phyloP scores from a whole-genome alignment of 805 yeast species.

The Priceomyces carsonii region DNA sequence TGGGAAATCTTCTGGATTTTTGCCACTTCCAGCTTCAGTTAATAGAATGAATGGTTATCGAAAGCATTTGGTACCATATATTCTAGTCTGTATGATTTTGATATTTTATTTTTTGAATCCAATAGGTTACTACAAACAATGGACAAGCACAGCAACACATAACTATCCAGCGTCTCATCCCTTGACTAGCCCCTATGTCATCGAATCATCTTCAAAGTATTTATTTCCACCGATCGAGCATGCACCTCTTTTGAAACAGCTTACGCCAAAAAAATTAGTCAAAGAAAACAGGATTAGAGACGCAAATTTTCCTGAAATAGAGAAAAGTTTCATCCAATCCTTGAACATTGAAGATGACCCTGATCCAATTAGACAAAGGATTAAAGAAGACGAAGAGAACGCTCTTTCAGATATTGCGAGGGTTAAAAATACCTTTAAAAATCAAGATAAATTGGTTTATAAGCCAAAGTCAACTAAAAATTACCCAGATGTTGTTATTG shows the following conservation, averaged over 20 bases:
- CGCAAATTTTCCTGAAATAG: slow-evolving; percentile 40
- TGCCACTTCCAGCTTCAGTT: slow-evolving; percentile 34
- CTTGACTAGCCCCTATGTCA: slow-evolving; percentile 28
- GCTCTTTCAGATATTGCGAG: slow-evolving; percentile 40
- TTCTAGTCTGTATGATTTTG: slow-evolving; percentile 15
- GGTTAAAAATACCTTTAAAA: slow-evolving; percentile 60
- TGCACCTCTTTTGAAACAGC: slow-evolving; percentile 58
- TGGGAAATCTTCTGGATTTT: slow-evolving; percentile 18
- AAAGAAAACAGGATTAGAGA: slow-evolving; percentile 48
- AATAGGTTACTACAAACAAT: slow-evolving; percentile 11
- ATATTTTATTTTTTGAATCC: slow-evolving; percentile 25
- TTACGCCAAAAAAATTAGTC: slow-evolving; percentile 54
- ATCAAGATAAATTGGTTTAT: slow-evolving; percentile 62
- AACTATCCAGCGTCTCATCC: slow-evolving; percentile 35
- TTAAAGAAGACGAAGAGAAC: slow-evolving; percentile 49
- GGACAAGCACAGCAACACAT: slow-evolving; percentile 3
- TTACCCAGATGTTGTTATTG: slow-evolving; percentile 70
- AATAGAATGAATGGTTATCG: slow-evolving; percentile 13
- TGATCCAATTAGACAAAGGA: slow-evolving; percentile 31
- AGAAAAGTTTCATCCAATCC: slow-evolving; percentile 34
- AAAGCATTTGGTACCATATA: slow-evolving; percentile 14
- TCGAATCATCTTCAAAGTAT: slow-evolving; percentile 50
- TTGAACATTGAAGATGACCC: slow-evolving; percentile 46
- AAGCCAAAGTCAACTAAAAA: slow-evolving; percentile 34
- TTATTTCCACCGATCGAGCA: slow-evolving; percentile 79